Conservation (phyloP, 352 stramenopile species). For the Phytopythium litorale region DNA sequence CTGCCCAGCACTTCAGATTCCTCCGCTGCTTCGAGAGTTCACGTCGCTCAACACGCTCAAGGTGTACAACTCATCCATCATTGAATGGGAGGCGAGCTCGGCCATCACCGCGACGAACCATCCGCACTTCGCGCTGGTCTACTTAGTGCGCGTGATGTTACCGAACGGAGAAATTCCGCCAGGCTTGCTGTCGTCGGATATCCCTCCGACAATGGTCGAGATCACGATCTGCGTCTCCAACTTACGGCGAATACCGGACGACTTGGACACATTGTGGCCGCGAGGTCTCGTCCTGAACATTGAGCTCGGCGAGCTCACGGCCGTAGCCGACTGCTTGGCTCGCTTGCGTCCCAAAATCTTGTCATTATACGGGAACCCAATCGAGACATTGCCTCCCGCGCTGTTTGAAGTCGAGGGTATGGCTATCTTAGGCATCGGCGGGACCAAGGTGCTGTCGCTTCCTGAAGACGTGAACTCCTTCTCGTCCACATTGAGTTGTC, state of each 20-base stretch:
- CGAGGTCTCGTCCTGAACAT: conserved; percentile 21
- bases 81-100: not conserved
- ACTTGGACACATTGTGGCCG: conserved; percentile 39
- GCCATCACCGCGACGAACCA: not conserved
- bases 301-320: conserved; percentile 15
- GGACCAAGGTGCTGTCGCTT: conserved; percentile 11
- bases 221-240: conserved; percentile 32
- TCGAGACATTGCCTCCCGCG: conserved; percentile 12
- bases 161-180: conserved; percentile 20
- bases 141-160: conserved; percentile 24
- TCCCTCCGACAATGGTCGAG: conserved; percentile 16
- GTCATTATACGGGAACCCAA: conserved; percentile 19
- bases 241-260: conserved; percentile 23
- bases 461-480: conserved; percentile 14
- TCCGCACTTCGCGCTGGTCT: conserved; percentile 5
- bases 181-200: conserved; percentile 11
- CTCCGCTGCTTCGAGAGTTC: not conserved
- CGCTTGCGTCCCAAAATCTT: conserved; percentile 14
- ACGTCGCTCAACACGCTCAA: conserved; percentile 15
- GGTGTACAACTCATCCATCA: conserved; percentile 5
- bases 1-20: not conserved
- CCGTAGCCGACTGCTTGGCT: conserved; percentile 6
- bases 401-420: conserved; percentile 19
- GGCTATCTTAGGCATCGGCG: conserved; percentile 12
- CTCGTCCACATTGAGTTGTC: conserved; percentile 8